Evolutionary conservation across 495 filamentous ascomycete species (phyloP), one percentile per base, ranked within the genome.

Genomic region (Pyrenopolyporus hunteri): DNA sequence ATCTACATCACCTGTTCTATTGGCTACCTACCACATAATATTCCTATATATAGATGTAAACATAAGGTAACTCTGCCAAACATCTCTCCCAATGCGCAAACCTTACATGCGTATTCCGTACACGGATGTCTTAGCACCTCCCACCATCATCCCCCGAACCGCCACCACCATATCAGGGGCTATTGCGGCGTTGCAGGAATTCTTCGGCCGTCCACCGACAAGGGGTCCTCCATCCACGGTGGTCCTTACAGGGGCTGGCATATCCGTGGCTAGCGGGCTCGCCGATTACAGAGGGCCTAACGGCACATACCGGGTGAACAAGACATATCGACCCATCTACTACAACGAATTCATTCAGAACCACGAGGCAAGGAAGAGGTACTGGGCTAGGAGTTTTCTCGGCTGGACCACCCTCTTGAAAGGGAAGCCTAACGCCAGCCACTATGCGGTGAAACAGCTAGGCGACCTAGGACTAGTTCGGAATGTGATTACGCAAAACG

Each of bases 311-410:
- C 86, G 91, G 20, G 83, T 90, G 56, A 97, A 98, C 76, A 88
- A 87, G 69, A 85, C 83, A 2, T 97, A 97, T 70, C 85, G 89
- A 19, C 94, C 94, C 11, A 94, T 96, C 63, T 98, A 96, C 75
- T 95, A 86, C 74, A 84, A 90, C 74, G 94, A 98, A 67, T 98
- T 97, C 70, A 60, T 88, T 22, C 72, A 81, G 33, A 88, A 77
- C 58, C 93, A 98, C 76, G 92, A 93, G 69, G 88, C 91, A 13
- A 80, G 94, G 50, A 95, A 98, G 75, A 78, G 94, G 55, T 98
- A 98, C 76, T 98, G 93, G 93, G 93, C 94, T 4, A 79, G 94
- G 10, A 95, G 90, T 72, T 98, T 93, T 70, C 78, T 98, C 16
- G 94, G 94, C 8, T 98, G 93, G 93, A 85, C 89, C 11, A 89